A percentile compares a stretch with the other conserved stretches of the same genome.
Conservation (phyloP, 768 basidiomycete species). For the Suillus paluster region DNA sequence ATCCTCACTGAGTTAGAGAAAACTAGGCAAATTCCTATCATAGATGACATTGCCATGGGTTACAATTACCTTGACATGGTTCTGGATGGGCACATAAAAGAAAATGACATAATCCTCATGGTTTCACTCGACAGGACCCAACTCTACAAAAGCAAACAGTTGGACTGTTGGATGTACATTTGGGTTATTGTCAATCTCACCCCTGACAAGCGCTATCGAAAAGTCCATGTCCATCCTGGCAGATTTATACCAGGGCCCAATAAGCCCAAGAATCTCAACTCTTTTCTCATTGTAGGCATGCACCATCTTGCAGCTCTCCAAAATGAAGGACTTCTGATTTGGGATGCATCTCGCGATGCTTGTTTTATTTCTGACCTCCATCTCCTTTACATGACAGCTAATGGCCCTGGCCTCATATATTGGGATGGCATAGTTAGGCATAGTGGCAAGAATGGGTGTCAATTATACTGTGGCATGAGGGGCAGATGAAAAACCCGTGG, state of each 20-base stretch:
- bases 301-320: conserved; percentile 38
- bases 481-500: conserved; percentile 33
- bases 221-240: conserved; percentile 34
- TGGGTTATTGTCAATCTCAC: conserved; percentile 30
- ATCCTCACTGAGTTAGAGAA: conserved; percentile 26
- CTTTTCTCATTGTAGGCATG: conserved; percentile 37
- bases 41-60: conserved; percentile 38
- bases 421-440: conserved; percentile 40
- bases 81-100: conserved; percentile 17
- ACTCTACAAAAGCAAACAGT: conserved; percentile 45
- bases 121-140: conserved; percentile 47
- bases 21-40: conserved; percentile 15
- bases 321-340: conserved; percentile 35
- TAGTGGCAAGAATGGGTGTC: conserved; percentile 38
- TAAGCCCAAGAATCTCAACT: conserved; percentile 36
- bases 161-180: conserved; percentile 47
- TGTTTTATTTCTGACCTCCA: background rate
- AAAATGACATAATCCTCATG: conserved; percentile 39
- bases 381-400: conserved; percentile 15
- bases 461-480: conserved; percentile 27
- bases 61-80: conserved; percentile 29
- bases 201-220: conserved; percentile 35
- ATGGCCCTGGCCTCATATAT: conserved; percentile 15
- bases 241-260: conserved; percentile 38
- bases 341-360: conserved; percentile 28